These are phyloP conservation scores for Fragaria ananassa DNA, from an alignment of 306 rosid species.

Conservation along the genomic window DNA sequence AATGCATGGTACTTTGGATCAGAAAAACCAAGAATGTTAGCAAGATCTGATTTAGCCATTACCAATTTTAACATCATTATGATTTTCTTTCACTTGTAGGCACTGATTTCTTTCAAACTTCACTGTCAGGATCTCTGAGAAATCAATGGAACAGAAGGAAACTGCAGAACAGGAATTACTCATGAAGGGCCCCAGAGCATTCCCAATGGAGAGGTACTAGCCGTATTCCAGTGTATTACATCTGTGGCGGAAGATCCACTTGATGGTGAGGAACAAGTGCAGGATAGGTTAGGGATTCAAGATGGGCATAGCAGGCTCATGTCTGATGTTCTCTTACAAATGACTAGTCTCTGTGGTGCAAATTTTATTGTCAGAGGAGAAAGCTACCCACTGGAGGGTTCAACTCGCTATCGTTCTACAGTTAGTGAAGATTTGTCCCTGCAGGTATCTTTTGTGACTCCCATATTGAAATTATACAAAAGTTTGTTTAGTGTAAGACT, in stretches of 20 bases:
- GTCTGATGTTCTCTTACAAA: conserved; percentile 79
- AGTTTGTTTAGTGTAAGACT: not conserved
- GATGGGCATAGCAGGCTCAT: conserved; percentile 50
- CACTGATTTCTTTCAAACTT: conserved; percentile 12
- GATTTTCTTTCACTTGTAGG: not conserved
- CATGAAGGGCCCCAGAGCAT: conserved; percentile 91
- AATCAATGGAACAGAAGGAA: too few relatives aligned
- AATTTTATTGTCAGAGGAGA: conserved; percentile 53
- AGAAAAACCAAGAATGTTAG: not conserved
- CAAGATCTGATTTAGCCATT: not conserved
- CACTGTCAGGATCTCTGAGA: conserved; percentile 55
- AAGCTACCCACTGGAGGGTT: conserved; percentile 86
- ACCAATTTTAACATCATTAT: not conserved
- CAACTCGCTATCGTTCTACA: conserved; percentile 71
- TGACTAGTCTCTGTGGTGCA: conserved; percentile 86
- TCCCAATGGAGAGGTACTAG: conserved; percentile 89
- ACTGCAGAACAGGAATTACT: too few relatives aligned
- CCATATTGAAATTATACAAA: not conserved
- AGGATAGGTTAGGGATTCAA: conserved; percentile 38
- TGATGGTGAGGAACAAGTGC: conserved; percentile 52
- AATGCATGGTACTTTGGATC: too few relatives aligned
- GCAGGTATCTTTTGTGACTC: conserved; percentile 44
- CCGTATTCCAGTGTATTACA: conserved; percentile 83
- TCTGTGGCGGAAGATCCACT: conserved; percentile 58
- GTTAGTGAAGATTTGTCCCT: conserved; percentile 68